Evolutionary conservation across 1,139 yeast species (phyloP), one percentile per base, ranked within the genome.

Genomic region (Suhomyces atakaporum): DNA sequence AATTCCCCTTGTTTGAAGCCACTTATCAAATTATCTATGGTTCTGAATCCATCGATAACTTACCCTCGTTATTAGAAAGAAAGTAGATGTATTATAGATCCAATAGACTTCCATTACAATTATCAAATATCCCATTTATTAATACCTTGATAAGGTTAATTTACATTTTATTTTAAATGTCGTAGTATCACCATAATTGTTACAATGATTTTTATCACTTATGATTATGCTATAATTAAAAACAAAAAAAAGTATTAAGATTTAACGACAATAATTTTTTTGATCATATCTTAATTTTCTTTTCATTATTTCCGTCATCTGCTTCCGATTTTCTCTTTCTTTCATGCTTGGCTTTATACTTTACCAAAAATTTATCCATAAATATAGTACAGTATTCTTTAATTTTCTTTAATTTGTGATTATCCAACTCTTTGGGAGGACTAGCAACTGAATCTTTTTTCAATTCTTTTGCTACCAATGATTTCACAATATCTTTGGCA

Each of bases 401-500:
- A 23, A 89, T 69, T 54, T 89, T 89, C 47, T 73, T 71, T 47
- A 77, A 66, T 59, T 86, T 87, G 23, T 79, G 84, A 10, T 69
- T 69, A 13, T 78, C 76, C 29, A 87, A 65, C 43, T 79, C 82
- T 11, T 56, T 54, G 1, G 92, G 87, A 5, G 83, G 79, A 5
- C 49, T 37, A 21, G 51, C 54, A 2, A 51, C 45, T 2, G 64
- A 40, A 33, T 67, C 73, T 37, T 74, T 64, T 48, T 75, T 75
- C 42, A 73, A 42, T 56, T 89, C 96, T 54, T 88, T 88, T 5
- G 70, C 66, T 0, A 81, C 77, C 33, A 89, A 64, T 1, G 65
- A 63, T 42, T 77, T 75, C 3, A 82, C 87, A 42, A 88, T 75
- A 35, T 89, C 96, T 45, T 80, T 76, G 2, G 96, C 87, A 58